Evolutionary conservation across 805 yeast species (phyloP).

Genomic region (Pichia pseudocactophila): DNA sequence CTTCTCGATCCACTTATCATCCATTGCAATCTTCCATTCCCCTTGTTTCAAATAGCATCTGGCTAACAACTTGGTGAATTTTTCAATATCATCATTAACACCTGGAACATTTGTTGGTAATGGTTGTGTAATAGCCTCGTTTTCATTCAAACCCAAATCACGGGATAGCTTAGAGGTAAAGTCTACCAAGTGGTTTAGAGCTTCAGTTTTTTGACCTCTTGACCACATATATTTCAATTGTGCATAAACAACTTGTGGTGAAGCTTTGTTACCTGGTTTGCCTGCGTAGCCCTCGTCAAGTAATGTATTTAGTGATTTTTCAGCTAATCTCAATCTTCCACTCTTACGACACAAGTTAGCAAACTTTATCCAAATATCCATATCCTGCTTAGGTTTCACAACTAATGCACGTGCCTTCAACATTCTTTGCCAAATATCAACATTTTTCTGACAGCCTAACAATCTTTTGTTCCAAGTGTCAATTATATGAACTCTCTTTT

Average conservation of each 20-base stretch:
- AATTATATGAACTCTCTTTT: constrained; percentile 67
- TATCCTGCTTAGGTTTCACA: constrained; percentile 88
- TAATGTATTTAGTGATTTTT: constrained; percentile 74
- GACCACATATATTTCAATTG: constrained; percentile 97
- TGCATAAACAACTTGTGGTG: constrained; percentile 96
- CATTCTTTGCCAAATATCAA: constrained; percentile 98
- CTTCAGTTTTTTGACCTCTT: constrained; percentile 79
- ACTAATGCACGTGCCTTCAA: constrained; percentile 88
- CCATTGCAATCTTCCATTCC: constrained; percentile 89
- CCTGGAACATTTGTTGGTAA: constrained; percentile 67
- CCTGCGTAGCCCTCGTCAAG: constrained; percentile 52
- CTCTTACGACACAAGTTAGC: constrained; percentile 94
- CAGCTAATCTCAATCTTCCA: constrained; percentile 86
- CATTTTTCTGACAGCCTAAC: constrained; percentile 91
- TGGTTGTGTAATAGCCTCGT: constrained; percentile 80
- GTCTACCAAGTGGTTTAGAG: constrained; percentile 74
- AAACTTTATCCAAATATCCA: constrained; percentile 97
- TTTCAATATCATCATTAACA: constrained; percentile 66
- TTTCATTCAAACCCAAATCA: constrained; percentile 79
- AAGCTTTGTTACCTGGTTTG: constrained; percentile 55
- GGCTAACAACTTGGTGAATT: constrained; percentile 77
- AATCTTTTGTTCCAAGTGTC: constrained; percentile 91
- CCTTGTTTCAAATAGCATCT: constrained; percentile 96
- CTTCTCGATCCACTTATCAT: constrained; percentile 70
- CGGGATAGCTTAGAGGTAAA: constrained; percentile 87